These are phyloP conservation scores for Leonotis leonurus DNA, from an alignment of 257 asterid genomes.

Conservation along the genomic window DNA sequence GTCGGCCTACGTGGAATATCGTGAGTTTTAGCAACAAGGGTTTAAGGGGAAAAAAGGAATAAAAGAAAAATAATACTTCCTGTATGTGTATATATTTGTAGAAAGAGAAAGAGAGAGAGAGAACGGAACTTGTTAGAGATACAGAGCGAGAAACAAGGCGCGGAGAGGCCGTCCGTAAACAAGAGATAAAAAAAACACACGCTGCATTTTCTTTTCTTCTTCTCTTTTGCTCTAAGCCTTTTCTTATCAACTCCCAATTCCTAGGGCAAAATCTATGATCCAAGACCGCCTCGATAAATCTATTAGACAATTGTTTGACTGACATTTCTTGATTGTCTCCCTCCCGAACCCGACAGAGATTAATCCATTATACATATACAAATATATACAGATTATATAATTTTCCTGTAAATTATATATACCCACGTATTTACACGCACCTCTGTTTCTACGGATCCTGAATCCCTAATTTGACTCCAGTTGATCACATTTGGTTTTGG, in stretches of 20 bases:
- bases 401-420: constrained; percentile 10
- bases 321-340: constrained; percentile 13
- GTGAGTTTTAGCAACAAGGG: constrained; percentile 35
- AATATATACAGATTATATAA: constrained; percentile 11
- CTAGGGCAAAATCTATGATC: constrained; percentile 43
- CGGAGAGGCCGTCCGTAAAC: constrained; percentile 82
- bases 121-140: constrained; percentile 12
- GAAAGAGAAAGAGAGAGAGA: too few relatives aligned
- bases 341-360: constrained; percentile 1
- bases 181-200: constrained; percentile 38
- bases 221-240: constrained; percentile 29
- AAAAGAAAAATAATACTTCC: too few relatives aligned
- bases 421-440: constrained; percentile 4
- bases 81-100: constrained; percentile 1
- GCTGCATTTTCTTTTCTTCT: constrained; percentile 25
- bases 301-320: constrained; percentile 23
- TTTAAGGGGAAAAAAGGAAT: constrained; percentile 21
- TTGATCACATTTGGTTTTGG: constrained; percentile 32
- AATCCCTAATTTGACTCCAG: constrained; percentile 34
- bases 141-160: constrained; percentile 96
- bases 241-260: constrained; percentile 32
- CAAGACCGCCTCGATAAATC: constrained; percentile 27
- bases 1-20: constrained; percentile 39
- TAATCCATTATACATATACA: background rate
- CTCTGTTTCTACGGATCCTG: constrained; percentile 49